Base-by-base conservation (phyloP, 129 eudicot genomes). In the Pittosporum tobira region DNA sequence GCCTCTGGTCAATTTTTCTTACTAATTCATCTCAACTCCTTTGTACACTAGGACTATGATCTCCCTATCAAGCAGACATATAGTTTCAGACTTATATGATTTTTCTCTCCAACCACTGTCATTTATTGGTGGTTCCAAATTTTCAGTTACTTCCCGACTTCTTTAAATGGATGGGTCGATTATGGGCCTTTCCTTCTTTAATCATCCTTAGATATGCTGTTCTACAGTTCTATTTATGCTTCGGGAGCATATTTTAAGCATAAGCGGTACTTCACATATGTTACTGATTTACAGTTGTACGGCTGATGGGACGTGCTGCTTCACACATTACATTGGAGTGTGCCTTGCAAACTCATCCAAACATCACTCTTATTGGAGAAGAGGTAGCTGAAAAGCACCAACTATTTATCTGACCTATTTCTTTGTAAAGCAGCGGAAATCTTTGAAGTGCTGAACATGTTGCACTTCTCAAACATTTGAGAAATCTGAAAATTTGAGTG, bases 261-360 rank as follows among this genome's bases (percentile, higher is more conserved):
- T 59, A 61, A 38, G 29, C 0, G 27, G 20, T 55, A 1, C 31
- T 61, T 20, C n/a, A 57, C 57, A 65, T 18, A 28, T 16, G 57
- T 62, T 25, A 62, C 53, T 69, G 60, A 51, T 71, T 51, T 71
- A 64, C 80, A 93, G 99, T 93, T 81, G 96, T 93, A 61, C 77
- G 99, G 51, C 96, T 93, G 60, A 93, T 93, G 99, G 99, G 99
- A 6, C 94, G 99, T 74, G 96, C 99, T 61, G 99, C 99, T 64
- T 91, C 99, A 29, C 99, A 87, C 77, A 91, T 91, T 62, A 91
- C 99, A 36, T 75, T 91, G 57, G 99, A 93, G 79, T 93, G 99
- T 84, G 99, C 99, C 60, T 71, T 93, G 73, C 99, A 93, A 75
- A 93, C 99, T 64, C 99, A 93, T 64, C 99, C 99, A 53, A 93